Conservation (phyloP, 176 grass and related monocot genomes). For the Eragrostis curvula region DNA sequence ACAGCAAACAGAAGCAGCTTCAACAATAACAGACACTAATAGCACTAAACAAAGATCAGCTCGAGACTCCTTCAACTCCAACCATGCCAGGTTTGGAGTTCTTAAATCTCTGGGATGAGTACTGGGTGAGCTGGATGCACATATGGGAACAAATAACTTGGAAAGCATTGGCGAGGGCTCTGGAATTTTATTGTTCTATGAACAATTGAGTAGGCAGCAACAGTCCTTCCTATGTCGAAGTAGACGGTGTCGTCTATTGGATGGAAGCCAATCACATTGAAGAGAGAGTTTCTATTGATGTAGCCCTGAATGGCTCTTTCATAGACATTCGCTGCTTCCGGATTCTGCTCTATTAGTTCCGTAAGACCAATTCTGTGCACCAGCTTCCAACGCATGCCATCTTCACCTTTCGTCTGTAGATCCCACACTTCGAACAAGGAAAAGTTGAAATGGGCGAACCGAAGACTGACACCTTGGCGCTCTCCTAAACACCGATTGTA, state of each 20-base stretch:
- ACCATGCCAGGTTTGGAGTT: background rate
- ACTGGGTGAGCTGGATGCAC: background rate
- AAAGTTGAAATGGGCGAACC: background rate
- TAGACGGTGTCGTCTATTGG: background rate
- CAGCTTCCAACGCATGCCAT: background rate
- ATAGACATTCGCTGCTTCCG: background rate
- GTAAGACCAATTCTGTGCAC: background rate
- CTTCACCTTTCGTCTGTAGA: background rate
- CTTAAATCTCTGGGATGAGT: background rate
- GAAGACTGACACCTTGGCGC: background rate
- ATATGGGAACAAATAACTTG: background rate
- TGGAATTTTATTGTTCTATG: background rate
- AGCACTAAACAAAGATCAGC: background rate
- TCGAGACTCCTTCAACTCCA: background rate
- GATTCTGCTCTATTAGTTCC: background rate
- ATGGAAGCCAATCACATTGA: background rate
- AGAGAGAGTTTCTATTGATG: background rate
- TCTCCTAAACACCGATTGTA: too few relatives aligned
- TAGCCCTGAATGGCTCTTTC: background rate
- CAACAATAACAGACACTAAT: too few relatives aligned
- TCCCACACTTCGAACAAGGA: too few relatives aligned
- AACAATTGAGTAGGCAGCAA: background rate
- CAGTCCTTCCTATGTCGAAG: background rate
- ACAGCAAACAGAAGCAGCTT: too few relatives aligned
- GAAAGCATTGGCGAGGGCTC: background rate